Percentiles rank a stretch among this genome's conserved stretches.
Evolutionary conservation across 805 yeast species (phyloP).

Genomic region (Maudiozyma barnettii): DNA sequence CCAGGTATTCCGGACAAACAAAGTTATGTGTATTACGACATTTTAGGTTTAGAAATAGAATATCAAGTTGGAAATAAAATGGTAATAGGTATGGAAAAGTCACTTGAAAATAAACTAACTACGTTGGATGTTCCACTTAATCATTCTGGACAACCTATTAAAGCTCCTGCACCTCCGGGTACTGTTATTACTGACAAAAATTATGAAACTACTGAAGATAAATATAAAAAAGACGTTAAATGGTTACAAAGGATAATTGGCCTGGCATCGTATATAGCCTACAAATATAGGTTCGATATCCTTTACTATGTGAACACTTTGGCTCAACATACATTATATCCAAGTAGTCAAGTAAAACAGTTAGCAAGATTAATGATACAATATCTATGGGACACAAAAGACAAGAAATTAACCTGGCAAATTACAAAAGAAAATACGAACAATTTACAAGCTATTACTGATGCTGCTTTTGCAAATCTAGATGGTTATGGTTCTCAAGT

Average conservation of each 20-base stretch:
- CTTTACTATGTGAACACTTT: conserved; percentile 1
- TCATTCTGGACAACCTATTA: conserved; percentile 1
- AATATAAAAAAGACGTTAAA: conserved; percentile 5
- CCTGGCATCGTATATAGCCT: conserved; percentile 7
- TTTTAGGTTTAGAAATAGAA: conserved; percentile 9
- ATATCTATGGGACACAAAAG: conserved; percentile 5
- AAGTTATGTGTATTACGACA: conserved; percentile 9
- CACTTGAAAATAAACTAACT: conserved; percentile 4
- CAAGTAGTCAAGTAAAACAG: conserved; percentile 3
- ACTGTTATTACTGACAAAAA: background rate
- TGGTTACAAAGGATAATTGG: conserved; percentile 9
- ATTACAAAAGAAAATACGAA: background rate
- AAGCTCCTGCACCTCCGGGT: conserved; percentile 9
- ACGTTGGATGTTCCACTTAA: conserved; percentile 2
- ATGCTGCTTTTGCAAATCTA: background rate
- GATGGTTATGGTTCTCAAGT: background rate
- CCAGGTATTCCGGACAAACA: conserved; percentile 4
- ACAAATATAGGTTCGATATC: conserved; percentile 6
- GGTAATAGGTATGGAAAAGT: conserved; percentile 9
- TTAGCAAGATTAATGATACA: conserved; percentile 2
- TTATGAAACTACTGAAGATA: conserved; percentile 1
- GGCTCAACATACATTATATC: conserved; percentile 4
- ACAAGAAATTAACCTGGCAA: conserved; percentile 4
- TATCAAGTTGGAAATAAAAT: conserved; percentile 3
- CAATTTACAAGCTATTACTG: background rate